phyloP scores from a whole-genome alignment of 345 rosid genomes.

The Psidium guajava region DNA sequence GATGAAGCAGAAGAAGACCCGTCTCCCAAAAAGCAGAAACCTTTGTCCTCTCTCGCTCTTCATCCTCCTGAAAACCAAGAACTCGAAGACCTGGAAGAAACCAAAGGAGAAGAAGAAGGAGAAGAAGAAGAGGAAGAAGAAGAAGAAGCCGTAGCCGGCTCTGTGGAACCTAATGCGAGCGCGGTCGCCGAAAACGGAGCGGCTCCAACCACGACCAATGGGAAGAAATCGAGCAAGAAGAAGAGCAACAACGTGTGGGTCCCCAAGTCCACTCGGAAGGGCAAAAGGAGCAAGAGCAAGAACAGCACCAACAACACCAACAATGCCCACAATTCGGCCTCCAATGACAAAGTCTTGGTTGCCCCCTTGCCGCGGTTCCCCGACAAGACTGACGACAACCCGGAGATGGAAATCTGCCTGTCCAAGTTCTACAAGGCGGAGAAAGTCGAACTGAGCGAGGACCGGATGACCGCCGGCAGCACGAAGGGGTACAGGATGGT shows the following conservation, averaged over 20 bases:
- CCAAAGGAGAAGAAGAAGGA: background rate
- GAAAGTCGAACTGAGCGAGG: slow-evolving; percentile 84
- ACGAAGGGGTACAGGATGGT: slow-evolving; percentile 94
- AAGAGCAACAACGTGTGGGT: slow-evolving; percentile 68
- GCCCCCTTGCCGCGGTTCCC: slow-evolving; percentile 74
- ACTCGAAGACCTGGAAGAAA: background rate
- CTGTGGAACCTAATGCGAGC: background rate
- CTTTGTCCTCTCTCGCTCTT: background rate
- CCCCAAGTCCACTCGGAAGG: slow-evolving; percentile 73
- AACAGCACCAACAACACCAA: slow-evolving; percentile 23
- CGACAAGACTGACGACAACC: slow-evolving; percentile 66
- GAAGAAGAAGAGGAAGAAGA: background rate
- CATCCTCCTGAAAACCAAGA: background rate
- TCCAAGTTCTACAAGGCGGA: slow-evolving; percentile 94
- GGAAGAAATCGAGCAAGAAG: slow-evolving; percentile 75
- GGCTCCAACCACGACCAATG: background rate
- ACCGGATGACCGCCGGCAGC: slow-evolving; percentile 81
- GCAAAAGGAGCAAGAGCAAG: slow-evolving; percentile 52
- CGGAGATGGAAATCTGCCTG: slow-evolving; percentile 64
- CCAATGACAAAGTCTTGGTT: slow-evolving; percentile 58
- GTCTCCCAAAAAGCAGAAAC: background rate
- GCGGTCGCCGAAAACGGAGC: background rate
- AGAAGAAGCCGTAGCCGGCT: background rate
- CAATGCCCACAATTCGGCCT: background rate
- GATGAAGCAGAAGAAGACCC: background rate